Base-by-base conservation (phyloP, 148 eudicot species). In the Pharnaceum exiguum region DNA sequence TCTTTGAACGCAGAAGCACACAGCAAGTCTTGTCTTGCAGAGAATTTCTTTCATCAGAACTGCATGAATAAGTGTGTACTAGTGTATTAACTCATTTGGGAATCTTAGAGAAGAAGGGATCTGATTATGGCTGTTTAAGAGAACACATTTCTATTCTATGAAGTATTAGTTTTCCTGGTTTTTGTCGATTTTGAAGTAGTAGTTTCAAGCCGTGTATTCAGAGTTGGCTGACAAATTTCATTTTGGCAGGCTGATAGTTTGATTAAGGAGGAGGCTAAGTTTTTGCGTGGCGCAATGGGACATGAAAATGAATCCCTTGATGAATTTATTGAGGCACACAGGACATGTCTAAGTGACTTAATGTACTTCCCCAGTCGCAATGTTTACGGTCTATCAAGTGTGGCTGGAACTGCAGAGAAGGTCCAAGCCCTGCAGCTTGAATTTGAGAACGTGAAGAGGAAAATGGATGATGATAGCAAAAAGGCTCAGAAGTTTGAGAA, bases 351-450 rank as follows among this genome's bases (percentile, higher is more conserved):
- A 22, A 80, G 70, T 67, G 99, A 94, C 69, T 63, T 89, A 51
- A 94, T 86, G 87, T 94, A 86, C 70, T 89, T 89, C 38, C 99
- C 96, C 12, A 77, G 81, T 15, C 99, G 99, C 52, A 72, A 72
- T 75, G 77, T 84, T 30, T 94, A 83, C 74, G 93, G 89, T 65
- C 93, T 80, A 24, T 79, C 95, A 9, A 86, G 95, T 77, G 95
- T 94, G 72, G 96, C 99, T 69, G 90, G 76, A 63, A 83, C 82
- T 65, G 59, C 55, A 55, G 99, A 94, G 65, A 94, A 86, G 69
- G 71, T 94, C 70, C 69, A 85, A 32, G 96, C 99, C 22, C 60
- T 89, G 54, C 99, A 89, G 63, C 74, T 63, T 70, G 99, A 94
- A 51, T 89, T 89, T 70, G 95, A 84, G 51, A 82, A 71, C 72